A percentile compares a stretch with the other conserved stretches of the same genome.
Conservation (phyloP, 495 filamentous ascomycete genomes). For the Xylona heveae region DNA sequence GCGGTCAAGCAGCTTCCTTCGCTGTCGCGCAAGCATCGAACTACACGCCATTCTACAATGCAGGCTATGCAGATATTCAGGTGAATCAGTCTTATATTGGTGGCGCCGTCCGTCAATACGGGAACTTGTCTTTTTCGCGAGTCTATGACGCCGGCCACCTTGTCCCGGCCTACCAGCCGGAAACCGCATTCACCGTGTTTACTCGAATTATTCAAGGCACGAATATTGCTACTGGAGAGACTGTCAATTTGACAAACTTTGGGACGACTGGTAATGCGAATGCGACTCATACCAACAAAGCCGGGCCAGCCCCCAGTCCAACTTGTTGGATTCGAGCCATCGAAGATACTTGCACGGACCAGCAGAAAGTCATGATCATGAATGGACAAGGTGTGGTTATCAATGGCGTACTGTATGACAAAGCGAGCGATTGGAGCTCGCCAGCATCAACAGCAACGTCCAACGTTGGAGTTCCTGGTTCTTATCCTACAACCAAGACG, state of each 20-base stretch:
- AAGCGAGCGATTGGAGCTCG: slow-evolving; percentile 18
- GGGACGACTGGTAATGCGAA: slow-evolving; percentile 28
- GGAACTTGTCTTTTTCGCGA: slow-evolving; percentile 19
- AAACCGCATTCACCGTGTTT: slow-evolving; percentile 19
- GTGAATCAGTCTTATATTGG: slow-evolving; percentile 29
- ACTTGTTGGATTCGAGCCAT: slow-evolving; percentile 37
- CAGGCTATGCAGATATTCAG: slow-evolving; percentile 31
- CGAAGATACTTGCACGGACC: slow-evolving; percentile 24
- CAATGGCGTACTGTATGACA: slow-evolving; percentile 29
- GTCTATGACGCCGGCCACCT: slow-evolving; percentile 19
- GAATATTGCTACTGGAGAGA: slow-evolving; percentile 21
- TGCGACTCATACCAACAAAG: slow-evolving; percentile 21
- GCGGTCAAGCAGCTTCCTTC: slow-evolving; percentile 19
- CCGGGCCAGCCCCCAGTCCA: slow-evolving; percentile 19
- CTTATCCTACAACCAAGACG: slow-evolving; percentile 2
- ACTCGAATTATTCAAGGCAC: slow-evolving; percentile 14
- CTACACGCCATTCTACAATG: slow-evolving; percentile 17
- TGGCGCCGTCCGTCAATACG: slow-evolving; percentile 18
- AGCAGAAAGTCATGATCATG: slow-evolving; percentile 22
- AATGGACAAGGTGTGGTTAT: slow-evolving; percentile 20
- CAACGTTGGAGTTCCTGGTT: slow-evolving; percentile 11
- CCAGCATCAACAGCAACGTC: slow-evolving; percentile 13
- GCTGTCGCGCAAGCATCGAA: slow-evolving; percentile 13
- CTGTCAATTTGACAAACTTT: slow-evolving; percentile 25
- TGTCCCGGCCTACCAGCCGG: slow-evolving; percentile 19